These are phyloP conservation scores for Phlebopus sp. DNA, from an alignment of 1,284 basidiomycete species.

Conservation along the genomic window DNA sequence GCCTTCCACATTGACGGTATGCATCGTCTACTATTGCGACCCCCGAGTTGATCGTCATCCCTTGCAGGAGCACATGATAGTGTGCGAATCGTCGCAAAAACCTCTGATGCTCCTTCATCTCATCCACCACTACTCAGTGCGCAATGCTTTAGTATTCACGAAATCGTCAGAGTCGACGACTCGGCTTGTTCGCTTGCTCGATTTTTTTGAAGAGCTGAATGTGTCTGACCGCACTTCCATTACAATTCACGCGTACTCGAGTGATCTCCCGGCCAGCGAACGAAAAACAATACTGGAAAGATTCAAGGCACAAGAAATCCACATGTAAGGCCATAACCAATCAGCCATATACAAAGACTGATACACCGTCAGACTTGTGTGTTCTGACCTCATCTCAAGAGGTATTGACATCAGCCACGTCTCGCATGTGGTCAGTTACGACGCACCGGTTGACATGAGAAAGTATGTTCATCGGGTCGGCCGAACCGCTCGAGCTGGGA, in stretches of 20 bases:
- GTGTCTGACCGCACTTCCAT: slow-evolving; percentile 33
- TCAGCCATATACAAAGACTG: slow-evolving; percentile 3
- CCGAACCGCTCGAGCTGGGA: slow-evolving; percentile 89
- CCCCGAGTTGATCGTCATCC: neutral
- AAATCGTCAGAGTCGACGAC: slow-evolving; percentile 92
- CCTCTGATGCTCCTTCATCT: slow-evolving; percentile 90
- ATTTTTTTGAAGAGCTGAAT: slow-evolving; percentile 70
- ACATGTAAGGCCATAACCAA: slow-evolving; percentile 59
- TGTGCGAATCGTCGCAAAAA: slow-evolving; percentile 79
- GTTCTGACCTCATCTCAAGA: slow-evolving; percentile 93
- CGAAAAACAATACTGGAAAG: slow-evolving; percentile 75
- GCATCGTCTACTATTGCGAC: slow-evolving; percentile 13
- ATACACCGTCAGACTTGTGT: slow-evolving; percentile 65
- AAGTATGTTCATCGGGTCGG: slow-evolving; percentile 98
- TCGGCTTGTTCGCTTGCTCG: slow-evolving; percentile 80
- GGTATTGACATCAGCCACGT: slow-evolving; percentile 96
- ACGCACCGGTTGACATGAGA: slow-evolving; percentile 93
- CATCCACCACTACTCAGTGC: slow-evolving; percentile 58
- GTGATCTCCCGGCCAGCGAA: slow-evolving; percentile 76
- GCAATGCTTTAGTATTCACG: slow-evolving; percentile 88
- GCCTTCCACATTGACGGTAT: slow-evolving; percentile 71
- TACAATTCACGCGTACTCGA: slow-evolving; percentile 76
- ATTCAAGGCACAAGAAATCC: slow-evolving; percentile 80
- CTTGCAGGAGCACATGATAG: slow-evolving; percentile 80
- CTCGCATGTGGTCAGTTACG: slow-evolving; percentile 91